Evolutionary conservation across 768 basidiomycete genomes (phyloP).

Genomic region (Boletus patriciae): DNA sequence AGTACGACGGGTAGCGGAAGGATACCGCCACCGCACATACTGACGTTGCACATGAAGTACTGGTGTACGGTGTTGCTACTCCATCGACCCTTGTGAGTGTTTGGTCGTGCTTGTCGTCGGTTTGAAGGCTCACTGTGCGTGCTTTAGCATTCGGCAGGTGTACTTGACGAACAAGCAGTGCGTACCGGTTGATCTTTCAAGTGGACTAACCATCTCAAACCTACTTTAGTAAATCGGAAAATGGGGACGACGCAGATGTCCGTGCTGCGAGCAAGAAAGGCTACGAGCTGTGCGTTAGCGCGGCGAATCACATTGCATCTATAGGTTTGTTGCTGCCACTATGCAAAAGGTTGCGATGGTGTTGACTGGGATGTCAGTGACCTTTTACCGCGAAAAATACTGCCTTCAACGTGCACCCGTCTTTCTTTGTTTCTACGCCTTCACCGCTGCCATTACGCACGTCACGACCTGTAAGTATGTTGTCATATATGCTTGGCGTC

Average conservation of each 20-base stretch:
- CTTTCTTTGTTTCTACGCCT: slow-evolving; percentile 77
- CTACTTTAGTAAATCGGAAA: slow-evolving; percentile 36
- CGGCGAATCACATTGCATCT: slow-evolving; percentile 77
- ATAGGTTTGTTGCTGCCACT: slow-evolving; percentile 45
- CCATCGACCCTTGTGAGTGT: slow-evolving; percentile 75
- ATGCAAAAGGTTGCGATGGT: background rate
- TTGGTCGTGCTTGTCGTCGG: background rate
- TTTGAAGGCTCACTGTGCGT: slow-evolving; percentile 1
- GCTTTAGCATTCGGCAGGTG: slow-evolving; percentile 28
- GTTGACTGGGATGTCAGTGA: slow-evolving; percentile 37
- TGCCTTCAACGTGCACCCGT: slow-evolving; percentile 60
- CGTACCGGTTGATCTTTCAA: slow-evolving; percentile 13
- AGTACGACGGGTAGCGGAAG: slow-evolving; percentile 23
- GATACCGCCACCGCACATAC: slow-evolving; percentile 58
- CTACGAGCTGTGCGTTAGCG: slow-evolving; percentile 71
- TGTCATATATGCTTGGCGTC: background rate
- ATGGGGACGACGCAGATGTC: slow-evolving; percentile 51
- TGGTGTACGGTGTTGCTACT: slow-evolving; percentile 77
- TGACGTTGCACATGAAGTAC: slow-evolving; percentile 83
- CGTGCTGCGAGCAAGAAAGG: slow-evolving; percentile 57
- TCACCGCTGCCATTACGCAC: slow-evolving; percentile 80
- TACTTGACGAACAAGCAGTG: slow-evolving; percentile 39
- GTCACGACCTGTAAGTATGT: slow-evolving; percentile 60
- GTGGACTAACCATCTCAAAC: background rate
- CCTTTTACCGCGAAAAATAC: slow-evolving; percentile 62